A percentile compares a stretch with the other conserved stretches of the same genome.
Conservation (phyloP, 2,329 filamentous ascomycete genomes). For the Talaromyces sp. region DNA sequence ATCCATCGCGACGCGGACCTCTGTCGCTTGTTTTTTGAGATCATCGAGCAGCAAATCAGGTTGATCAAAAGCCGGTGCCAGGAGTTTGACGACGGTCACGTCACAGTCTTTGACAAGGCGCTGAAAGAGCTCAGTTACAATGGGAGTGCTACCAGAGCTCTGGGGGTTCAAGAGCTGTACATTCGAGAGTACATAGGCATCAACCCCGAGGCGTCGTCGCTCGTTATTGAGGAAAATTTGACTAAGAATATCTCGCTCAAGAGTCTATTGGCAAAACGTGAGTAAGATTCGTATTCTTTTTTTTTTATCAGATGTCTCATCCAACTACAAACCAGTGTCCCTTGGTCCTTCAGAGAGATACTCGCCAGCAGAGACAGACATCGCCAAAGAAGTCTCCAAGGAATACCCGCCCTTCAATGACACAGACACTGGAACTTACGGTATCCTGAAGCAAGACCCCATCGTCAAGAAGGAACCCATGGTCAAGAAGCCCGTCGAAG, state of each 20-base stretch:
- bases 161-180: slow-evolving; percentile 31
- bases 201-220: slow-evolving; percentile 14
- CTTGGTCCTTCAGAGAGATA: not conserved
- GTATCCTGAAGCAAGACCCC: not conserved
- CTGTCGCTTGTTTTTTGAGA: slow-evolving; percentile 23
- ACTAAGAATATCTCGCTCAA: slow-evolving; percentile 23
- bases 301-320: not conserved
- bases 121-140: slow-evolving; percentile 30
- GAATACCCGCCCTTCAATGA: not conserved
- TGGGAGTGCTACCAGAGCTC: slow-evolving; percentile 24
- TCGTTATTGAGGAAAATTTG: slow-evolving; percentile 20
- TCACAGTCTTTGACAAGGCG: slow-evolving; percentile 39
- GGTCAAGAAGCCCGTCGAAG: slow-evolving; percentile 18
- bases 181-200: slow-evolving; percentile 35
- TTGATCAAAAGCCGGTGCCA: slow-evolving; percentile 32
- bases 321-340: not conserved
- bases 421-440: slow-evolving; percentile 1
- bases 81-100: slow-evolving; percentile 27
- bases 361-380: not conserved
- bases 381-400: not conserved
- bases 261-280: slow-evolving; percentile 21
- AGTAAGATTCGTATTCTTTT: not conserved
- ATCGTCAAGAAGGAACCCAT: slow-evolving; percentile 6
- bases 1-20: slow-evolving; percentile 23
- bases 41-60: slow-evolving; percentile 30